A percentile compares a stretch with the other conserved stretches of the same genome.
These are phyloP conservation scores for Ascoidea asiatica DNA, from an alignment of 805 yeast species.

Conservation along the genomic window DNA sequence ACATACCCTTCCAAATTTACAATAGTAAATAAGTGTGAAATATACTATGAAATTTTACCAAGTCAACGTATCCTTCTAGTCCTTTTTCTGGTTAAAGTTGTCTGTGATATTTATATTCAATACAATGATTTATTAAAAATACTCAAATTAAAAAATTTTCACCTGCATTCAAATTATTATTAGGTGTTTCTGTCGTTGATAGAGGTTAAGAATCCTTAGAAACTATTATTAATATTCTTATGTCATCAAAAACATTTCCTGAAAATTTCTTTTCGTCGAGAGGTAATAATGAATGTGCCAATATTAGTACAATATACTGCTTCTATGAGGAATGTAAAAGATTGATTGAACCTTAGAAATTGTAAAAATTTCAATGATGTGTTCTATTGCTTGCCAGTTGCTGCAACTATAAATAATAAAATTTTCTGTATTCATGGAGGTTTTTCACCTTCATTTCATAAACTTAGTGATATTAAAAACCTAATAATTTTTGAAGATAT, in stretches of 20 bases:
- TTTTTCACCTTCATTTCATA: constrained; percentile 57
- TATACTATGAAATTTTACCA: constrained; percentile 36
- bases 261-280: constrained; percentile 69
- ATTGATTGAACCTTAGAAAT: constrained; percentile 60
- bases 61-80: constrained; percentile 52
- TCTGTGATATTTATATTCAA: constrained; percentile 82
- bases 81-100: constrained; percentile 69
- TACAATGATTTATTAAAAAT: constrained; percentile 65
- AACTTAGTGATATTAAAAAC: constrained; percentile 61
- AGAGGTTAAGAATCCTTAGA: constrained; percentile 76
- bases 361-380: constrained; percentile 76
- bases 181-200: constrained; percentile 81
- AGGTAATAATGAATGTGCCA: constrained; percentile 81
- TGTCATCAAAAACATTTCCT: constrained; percentile 76
- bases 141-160: constrained; percentile 77
- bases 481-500: constrained; percentile 77
- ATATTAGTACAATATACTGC: constrained; percentile 73
- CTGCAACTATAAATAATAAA: constrained; percentile 73
- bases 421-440: constrained; percentile 85
- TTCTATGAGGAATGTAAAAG: constrained; percentile 81
- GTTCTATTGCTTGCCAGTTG: constrained; percentile 68
- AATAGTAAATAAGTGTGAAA: constrained; percentile 7
- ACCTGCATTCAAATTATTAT: constrained; percentile 65
- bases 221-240: constrained; percentile 55
- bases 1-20: constrained; percentile 3